Conservation (phyloP, 768 basidiomycete genomes). For the Chalciporus piperatus region DNA sequence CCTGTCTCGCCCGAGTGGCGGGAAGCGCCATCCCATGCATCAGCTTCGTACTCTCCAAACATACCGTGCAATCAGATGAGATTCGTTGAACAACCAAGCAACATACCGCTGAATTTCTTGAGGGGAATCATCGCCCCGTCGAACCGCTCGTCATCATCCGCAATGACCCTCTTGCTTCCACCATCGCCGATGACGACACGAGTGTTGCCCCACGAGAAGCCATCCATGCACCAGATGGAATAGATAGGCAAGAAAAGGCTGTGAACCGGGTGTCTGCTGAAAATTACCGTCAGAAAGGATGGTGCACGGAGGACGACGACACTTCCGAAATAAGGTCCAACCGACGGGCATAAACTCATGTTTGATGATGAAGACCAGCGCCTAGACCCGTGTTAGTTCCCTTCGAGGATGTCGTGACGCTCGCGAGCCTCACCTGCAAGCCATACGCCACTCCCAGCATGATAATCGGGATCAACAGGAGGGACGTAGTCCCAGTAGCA, state of each 20-base stretch:
- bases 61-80: conserved; percentile 1
- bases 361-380: no score
- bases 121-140: conserved; percentile 98
- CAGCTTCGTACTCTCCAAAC: conserved; percentile 91
- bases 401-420: no score
- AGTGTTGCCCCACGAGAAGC: conserved; percentile 92
- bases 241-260: conserved; percentile 93
- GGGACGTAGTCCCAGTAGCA: conserved; percentile 54
- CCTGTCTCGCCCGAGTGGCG: conserved; percentile 74
- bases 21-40: conserved; percentile 87
- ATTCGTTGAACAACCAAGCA: not conserved
- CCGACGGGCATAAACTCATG: no score
- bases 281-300: not conserved
- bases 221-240: conserved; percentile 99
- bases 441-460: conserved; percentile 93
- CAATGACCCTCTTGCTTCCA: conserved; percentile 89
- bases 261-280: conserved; percentile 83
- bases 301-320: no score
- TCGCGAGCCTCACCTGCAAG: conserved; percentile 60
- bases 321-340: no score
- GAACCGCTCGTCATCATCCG: conserved; percentile 95
- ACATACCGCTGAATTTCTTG: conserved; percentile 93
- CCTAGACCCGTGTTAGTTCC: no score
- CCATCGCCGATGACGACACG: conserved; percentile 94
- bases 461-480: conserved; percentile 84